Evolutionary conservation across 2,329 filamentous ascomycete genomes (phyloP), one percentile per base, ranked within the genome.

Genomic region (Xylariaceae sp.): DNA sequence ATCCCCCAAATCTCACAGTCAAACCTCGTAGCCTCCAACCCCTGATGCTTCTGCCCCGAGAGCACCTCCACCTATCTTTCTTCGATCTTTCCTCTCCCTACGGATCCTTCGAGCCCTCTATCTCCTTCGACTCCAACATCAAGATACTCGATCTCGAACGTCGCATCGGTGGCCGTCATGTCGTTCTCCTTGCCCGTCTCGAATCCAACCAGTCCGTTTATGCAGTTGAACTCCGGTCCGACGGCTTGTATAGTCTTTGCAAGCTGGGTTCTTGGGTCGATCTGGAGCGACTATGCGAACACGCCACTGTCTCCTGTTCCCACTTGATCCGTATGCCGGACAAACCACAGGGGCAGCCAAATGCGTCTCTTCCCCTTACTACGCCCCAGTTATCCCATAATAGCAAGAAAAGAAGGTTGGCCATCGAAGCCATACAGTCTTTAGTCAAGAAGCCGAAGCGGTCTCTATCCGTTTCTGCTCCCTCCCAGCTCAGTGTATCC

Each of bases 261-360:
- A 83, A 80, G 59, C 71, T 94, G 39, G 85, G 81, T 2, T 67
- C 72, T 17, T 89, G 86, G 85, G 75, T 87, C 18, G 78, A 83
- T 53, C 63, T 86, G 45, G 73, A 77, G 33, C 69, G 74, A 6
- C 69, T 90, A 27, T 68, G 69, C 19, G 63, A 66, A 11, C 66
- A 73, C 36, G 79, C 81, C 36, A 80, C 77, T 0, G 75, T 71
- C 2, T 70, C 71, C 12, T 75, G 68, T 52, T 59, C 61, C 22
- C 58, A 64, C 22, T 48, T 67, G 39, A 52, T 65, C 35, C 61
- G 66, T 9, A 53, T 66, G 43, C 57, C 57, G 15, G 51, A 62
- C 52, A 42, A 47, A 27, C 61, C 57, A 36, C 48, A 58, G 5
- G 49, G 44, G 5, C 36, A 41, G 12, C 38, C 53, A 0, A 53